Percentiles rank a stretch among this genome's conserved stretches.
Evolutionary conservation across 106 monocot genomes (phyloP).

Genomic region (Platanthera zijinensis): DNA sequence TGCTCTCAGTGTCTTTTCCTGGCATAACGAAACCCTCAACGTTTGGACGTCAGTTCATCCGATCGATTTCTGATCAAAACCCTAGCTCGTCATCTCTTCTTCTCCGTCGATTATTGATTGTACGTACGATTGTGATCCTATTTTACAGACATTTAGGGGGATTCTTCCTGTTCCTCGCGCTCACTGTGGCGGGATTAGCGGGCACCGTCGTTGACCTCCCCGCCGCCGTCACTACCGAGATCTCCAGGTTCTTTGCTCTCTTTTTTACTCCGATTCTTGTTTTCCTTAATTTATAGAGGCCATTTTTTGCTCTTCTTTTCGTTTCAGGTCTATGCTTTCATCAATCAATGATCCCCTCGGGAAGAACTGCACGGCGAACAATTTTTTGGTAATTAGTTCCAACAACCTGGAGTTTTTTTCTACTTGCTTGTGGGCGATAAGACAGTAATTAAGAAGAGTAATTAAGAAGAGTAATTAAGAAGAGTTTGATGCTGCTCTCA

Average conservation of each 20-base stretch:
- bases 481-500: too few relatives aligned
- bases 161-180: constrained; percentile 62
- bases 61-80: not conserved
- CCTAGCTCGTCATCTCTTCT: not conserved
- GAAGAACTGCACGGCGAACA: constrained; percentile 16
- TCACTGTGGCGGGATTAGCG: constrained; percentile 34
- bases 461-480: too few relatives aligned
- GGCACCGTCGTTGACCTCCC: constrained; percentile 25
- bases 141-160: constrained; percentile 69
- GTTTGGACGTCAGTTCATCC: constrained; percentile 75
- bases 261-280: not conserved
- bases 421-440: too few relatives aligned
- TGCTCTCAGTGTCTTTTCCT: constrained; percentile 77
- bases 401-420: not conserved
- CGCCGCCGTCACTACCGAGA: constrained; percentile 5
- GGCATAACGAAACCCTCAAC: constrained; percentile 98
- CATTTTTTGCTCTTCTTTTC: not conserved
- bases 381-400: constrained; percentile 9
- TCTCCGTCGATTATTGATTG: not conserved
- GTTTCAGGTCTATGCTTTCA: constrained; percentile 19
- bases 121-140: not conserved
- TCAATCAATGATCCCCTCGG: constrained; percentile 10
- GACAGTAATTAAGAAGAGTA: too few relatives aligned
- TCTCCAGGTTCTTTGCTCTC: constrained; percentile 15
- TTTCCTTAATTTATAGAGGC: not conserved